A percentile compares a stretch with the other conserved stretches of the same genome.
Conservation (phyloP, 2,329 filamentous ascomycete species). For the Alternaria ethzedia region DNA sequence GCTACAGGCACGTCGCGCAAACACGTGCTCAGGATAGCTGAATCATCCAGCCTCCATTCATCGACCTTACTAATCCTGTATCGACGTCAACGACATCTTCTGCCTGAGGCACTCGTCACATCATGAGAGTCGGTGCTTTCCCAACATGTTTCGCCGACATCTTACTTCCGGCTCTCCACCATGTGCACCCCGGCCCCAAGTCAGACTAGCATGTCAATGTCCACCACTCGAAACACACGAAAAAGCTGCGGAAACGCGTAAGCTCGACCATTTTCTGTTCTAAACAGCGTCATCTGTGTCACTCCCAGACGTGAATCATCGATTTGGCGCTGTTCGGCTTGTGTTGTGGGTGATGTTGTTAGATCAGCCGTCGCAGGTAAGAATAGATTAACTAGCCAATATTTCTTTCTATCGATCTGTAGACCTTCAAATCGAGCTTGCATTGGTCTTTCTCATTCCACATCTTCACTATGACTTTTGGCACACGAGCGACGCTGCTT, state of each 20-base stretch:
- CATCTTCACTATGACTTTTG: constrained; percentile 14
- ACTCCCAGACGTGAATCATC: constrained; percentile 9
- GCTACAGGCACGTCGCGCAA: constrained; percentile 2
- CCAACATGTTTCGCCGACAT: constrained; percentile 34
- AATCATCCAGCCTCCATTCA: neutral
- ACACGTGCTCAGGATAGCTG: constrained; percentile 6
- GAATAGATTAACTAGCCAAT: constrained; percentile 7
- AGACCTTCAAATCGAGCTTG: neutral
- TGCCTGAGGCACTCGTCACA: neutral
- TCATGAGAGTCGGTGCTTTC: constrained; percentile 23
- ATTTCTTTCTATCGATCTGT: neutral
- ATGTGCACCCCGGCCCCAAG: constrained; percentile 17
- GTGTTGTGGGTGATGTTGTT: constrained; percentile 2
- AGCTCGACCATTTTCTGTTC: constrained; percentile 18
- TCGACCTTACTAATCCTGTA: neutral
- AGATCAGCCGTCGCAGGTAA: constrained; percentile 5
- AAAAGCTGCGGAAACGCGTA: constrained; percentile 31
- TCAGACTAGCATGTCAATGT: constrained; percentile 10
- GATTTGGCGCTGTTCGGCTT: constrained; percentile 15
- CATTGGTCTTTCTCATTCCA: neutral
- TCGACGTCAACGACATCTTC: constrained; percentile 8
- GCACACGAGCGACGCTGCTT: constrained; percentile 13
- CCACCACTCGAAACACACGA: constrained; percentile 26
- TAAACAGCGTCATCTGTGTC: constrained; percentile 21
- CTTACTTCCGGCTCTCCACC: constrained; percentile 40